Evolutionary conservation across 768 basidiomycete genomes (phyloP).

Genomic region (Kwoniella bestiolae): DNA sequence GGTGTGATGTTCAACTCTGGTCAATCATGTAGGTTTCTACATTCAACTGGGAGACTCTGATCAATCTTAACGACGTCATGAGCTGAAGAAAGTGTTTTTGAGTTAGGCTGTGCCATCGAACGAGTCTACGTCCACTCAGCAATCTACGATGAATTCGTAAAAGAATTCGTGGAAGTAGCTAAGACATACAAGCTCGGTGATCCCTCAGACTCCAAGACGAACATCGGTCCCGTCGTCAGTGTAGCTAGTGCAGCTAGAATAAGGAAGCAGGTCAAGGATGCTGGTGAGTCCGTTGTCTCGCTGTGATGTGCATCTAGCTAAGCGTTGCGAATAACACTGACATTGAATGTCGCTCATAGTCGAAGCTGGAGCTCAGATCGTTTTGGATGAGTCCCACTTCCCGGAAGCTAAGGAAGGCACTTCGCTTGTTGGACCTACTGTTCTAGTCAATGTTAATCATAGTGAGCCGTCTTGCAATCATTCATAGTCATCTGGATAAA

Average conservation of each 20-base stretch:
- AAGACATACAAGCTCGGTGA: slow-evolving; percentile 88
- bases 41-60: neutral
- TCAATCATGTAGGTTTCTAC: slow-evolving; percentile 74
- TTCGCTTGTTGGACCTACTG: slow-evolving; percentile 87
- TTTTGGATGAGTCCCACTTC: slow-evolving; percentile 72
- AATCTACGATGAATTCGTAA: slow-evolving; percentile 78
- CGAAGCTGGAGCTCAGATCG: slow-evolving; percentile 73
- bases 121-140: slow-evolving; percentile 91
- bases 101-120: slow-evolving; percentile 75
- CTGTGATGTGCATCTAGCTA: neutral
- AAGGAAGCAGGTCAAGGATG: slow-evolving; percentile 82
- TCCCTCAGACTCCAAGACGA: slow-evolving; percentile 73
- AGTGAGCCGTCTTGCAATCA: slow-evolving; percentile 62
- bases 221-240: slow-evolving; percentile 91
- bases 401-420: slow-evolving; percentile 70
- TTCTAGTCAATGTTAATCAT: slow-evolving; percentile 86
- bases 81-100: slow-evolving; percentile 60
- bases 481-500: no score
- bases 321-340: neutral
- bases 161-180: slow-evolving; percentile 70
- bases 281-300: slow-evolving; percentile 62
- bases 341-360: slow-evolving; percentile 59
- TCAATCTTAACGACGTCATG: slow-evolving; percentile 69
- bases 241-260: slow-evolving; percentile 82
- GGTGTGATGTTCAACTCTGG: slow-evolving; percentile 96